Conservation (phyloP, 1,284 basidiomycete genomes). For the Ganoderma resinaceum region DNA sequence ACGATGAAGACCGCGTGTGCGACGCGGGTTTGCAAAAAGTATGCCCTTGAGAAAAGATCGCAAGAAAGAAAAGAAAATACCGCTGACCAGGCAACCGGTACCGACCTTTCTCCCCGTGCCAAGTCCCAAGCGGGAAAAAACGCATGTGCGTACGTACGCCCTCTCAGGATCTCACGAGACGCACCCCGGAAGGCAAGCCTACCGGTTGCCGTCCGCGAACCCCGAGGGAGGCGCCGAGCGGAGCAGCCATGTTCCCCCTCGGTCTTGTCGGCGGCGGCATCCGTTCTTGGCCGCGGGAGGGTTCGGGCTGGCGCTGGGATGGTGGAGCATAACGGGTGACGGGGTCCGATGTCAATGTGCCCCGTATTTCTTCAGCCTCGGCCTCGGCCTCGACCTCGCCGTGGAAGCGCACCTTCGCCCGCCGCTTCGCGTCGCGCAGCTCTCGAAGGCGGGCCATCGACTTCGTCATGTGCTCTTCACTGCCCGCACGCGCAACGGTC, state of each 20-base stretch:
- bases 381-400: constrained; percentile 16
- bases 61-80: neutral
- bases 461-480: constrained; percentile 40
- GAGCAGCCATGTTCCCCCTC: constrained; percentile 21
- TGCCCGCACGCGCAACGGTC: constrained; percentile 14
- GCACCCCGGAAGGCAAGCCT: constrained; percentile 37
- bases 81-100: constrained; percentile 11
- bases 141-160: neutral
- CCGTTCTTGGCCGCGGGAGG: constrained; percentile 8
- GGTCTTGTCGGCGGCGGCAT: constrained; percentile 23
- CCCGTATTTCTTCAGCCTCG: constrained; percentile 1
- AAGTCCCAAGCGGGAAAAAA: neutral
- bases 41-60: neutral
- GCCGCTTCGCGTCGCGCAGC: constrained; percentile 60
- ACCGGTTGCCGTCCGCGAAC: constrained; percentile 33
- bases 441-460: constrained; percentile 58
- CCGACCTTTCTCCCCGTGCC: constrained; percentile 1
- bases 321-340: neutral
- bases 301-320: neutral
- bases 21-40: neutral
- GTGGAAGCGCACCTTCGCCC: constrained; percentile 37
- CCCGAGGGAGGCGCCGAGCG: constrained; percentile 26
- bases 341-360: neutral
- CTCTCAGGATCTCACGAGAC: constrained; percentile 9
- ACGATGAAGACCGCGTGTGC: neutral